phyloP scores from a whole-genome alignment of 1,284 basidiomycete genomes.

The Afroboletus lepidellus region DNA sequence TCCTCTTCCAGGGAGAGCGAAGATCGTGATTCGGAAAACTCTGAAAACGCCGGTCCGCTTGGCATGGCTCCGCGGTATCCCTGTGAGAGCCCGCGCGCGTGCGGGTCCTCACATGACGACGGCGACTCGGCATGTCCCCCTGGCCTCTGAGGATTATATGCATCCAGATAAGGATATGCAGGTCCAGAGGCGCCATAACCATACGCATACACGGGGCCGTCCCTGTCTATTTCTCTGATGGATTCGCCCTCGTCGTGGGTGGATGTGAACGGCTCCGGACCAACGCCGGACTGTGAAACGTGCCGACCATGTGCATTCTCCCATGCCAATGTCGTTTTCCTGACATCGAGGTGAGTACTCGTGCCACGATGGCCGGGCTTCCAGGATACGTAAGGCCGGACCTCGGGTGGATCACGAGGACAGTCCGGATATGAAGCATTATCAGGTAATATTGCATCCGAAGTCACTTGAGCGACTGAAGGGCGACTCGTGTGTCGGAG shows the following conservation, averaged over 20 bases:
- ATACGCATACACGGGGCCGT: slow-evolving; percentile 21
- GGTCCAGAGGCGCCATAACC: slow-evolving; percentile 28
- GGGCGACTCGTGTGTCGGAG: slow-evolving; percentile 28
- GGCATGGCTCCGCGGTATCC: slow-evolving; percentile 8
- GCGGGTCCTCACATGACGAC: slow-evolving; percentile 8
- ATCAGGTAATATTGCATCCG: slow-evolving; percentile 10
- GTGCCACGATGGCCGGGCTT: slow-evolving; percentile 20
- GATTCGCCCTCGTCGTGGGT: slow-evolving; percentile 16
- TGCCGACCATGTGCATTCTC: slow-evolving; percentile 12
- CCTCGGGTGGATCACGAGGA: slow-evolving; percentile 22
- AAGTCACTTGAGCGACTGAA: slow-evolving; percentile 8
- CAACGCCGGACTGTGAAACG: slow-evolving; percentile 6
- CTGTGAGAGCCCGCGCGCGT: slow-evolving; percentile 5
- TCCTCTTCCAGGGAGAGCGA: slow-evolving; percentile 26
- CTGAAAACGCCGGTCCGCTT: slow-evolving; percentile 6
- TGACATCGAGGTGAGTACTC: slow-evolving; percentile 6
- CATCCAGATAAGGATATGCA: slow-evolving; percentile 34
- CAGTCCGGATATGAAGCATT: neutral
- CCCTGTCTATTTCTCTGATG: slow-evolving; percentile 10
- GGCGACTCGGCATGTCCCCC: slow-evolving; percentile 1
- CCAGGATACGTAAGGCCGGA: slow-evolving; percentile 14
- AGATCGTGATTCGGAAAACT: slow-evolving; percentile 19
- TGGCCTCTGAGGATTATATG: slow-evolving; percentile 26
- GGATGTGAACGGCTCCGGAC: slow-evolving; percentile 6
- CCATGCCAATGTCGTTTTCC: slow-evolving; percentile 7